These are phyloP conservation scores for Rutidosis leptorrhynchoides DNA, from an alignment of 129 eudicot species.

Conservation along the genomic window DNA sequence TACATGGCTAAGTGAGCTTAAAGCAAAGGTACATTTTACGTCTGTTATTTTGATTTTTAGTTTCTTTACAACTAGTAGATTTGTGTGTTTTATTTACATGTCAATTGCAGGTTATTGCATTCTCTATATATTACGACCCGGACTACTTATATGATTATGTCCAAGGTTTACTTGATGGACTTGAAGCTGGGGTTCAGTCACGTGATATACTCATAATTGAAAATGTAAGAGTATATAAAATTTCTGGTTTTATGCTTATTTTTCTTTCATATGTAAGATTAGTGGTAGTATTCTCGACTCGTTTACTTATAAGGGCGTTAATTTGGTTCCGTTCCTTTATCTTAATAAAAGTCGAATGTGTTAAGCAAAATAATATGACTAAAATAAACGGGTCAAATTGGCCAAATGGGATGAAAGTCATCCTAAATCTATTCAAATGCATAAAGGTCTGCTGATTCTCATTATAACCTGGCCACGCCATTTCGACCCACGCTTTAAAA, in stretches of 20 bases:
- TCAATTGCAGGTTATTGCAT: conserved; percentile 65
- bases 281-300: neutral
- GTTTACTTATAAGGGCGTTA: neutral
- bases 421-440: neutral
- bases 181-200: conserved; percentile 66
- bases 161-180: conserved; percentile 88
- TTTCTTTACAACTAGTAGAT: neutral
- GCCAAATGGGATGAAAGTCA: neutral
- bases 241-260: neutral
- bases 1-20: conserved; percentile 69
- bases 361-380: neutral
- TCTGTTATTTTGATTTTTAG: conserved; percentile 1
- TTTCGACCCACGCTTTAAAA: no score
- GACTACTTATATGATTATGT: conserved; percentile 78
- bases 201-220: conserved; percentile 67
- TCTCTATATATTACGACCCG: conserved; percentile 79
- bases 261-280: neutral
- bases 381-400: neutral
- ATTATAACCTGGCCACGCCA: neutral
- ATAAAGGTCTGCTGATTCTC: neutral
- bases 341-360: neutral
- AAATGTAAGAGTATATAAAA: conserved; percentile 46
- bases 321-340: neutral
- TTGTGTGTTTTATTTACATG: neutral
- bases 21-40: conserved; percentile 62